These are phyloP conservation scores for Polytrichum commune DNA, from an alignment of 225 moss, liverwort and hornwort genomes.

Conservation along the genomic window DNA sequence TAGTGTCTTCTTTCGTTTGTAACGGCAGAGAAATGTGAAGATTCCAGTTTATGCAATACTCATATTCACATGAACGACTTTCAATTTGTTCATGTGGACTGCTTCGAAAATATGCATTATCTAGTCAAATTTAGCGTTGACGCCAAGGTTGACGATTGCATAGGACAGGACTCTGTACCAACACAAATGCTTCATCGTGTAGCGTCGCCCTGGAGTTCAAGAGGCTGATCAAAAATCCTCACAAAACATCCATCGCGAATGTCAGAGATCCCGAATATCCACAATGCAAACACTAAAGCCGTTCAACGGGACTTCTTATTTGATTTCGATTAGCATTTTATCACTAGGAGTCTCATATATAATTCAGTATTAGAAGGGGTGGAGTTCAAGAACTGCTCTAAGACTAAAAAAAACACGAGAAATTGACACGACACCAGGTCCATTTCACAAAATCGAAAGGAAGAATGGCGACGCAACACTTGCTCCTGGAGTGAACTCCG, in stretches of 20 bases:
- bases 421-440: neutral
- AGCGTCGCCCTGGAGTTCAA: too few species aligned
- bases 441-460: neutral
- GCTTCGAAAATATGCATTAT: neutral
- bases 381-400: slow-evolving; percentile 7
- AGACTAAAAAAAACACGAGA: slow-evolving; percentile 4
- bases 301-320: neutral
- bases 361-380: neutral
- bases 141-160: neutral
- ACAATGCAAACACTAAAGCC: neutral
- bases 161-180: neutral
- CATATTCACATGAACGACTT: too few species aligned
- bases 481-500: slow-evolving; percentile 32
- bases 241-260: too few species aligned
- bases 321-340: too few species aligned
- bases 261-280: too few species aligned
- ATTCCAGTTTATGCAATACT: too few species aligned
- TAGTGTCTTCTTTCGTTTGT: too few species aligned
- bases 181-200: neutral
- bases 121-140: neutral
- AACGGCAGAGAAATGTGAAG: too few species aligned
- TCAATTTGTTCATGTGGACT: too few species aligned
- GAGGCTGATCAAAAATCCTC: too few species aligned
- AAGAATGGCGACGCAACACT: slow-evolving; percentile 9
- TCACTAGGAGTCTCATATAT: too few species aligned